Percentiles rank a stretch among this genome's conserved stretches.
These are phyloP conservation scores for Echeveria elegans DNA, from an alignment of 164 flowering plant genomes.

Conservation along the genomic window DNA sequence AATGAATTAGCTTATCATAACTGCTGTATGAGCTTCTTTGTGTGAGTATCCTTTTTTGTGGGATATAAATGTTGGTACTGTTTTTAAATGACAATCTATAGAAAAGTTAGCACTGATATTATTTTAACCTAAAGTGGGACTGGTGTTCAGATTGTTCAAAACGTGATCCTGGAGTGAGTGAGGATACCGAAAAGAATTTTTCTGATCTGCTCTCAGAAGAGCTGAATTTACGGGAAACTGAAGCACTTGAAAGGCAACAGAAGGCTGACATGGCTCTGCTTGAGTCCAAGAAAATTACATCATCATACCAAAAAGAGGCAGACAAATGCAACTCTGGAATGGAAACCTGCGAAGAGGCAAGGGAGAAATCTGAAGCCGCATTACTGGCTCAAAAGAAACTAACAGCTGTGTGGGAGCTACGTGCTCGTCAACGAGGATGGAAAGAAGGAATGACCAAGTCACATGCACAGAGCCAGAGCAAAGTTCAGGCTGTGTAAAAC, in stretches of 20 bases:
- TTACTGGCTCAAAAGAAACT: conserved; percentile 55
- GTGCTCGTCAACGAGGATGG: conserved; percentile 94
- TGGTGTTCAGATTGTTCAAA: conserved; percentile 15
- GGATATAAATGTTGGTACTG: neutral
- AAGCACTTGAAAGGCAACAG: conserved; percentile 29
- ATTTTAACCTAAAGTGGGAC: neutral
- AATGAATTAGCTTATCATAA: neutral
- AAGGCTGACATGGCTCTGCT: conserved; percentile 43
- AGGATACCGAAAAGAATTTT: conserved; percentile 40
- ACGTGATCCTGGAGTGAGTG: conserved; percentile 69
- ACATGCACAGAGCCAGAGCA: conserved; percentile 20
- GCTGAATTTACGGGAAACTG: conserved; percentile 34
- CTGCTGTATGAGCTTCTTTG: neutral
- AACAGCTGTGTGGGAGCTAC: conserved; percentile 64
- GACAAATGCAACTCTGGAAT: conserved; percentile 97
- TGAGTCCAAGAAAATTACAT: conserved; percentile 63
- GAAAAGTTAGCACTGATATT: neutral
- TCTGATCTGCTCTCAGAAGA: conserved; percentile 36
- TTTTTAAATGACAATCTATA: neutral
- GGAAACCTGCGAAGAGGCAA: conserved; percentile 96
- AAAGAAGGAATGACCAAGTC: conserved; percentile 48
- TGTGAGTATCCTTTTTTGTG: neutral
- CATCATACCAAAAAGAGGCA: conserved; percentile 92
- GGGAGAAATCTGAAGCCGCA: conserved; percentile 74
- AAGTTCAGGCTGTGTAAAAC: conserved; percentile 20